Evolutionary conservation across 768 basidiomycete genomes (phyloP).

Genomic region (Leccinum ochraceum): DNA sequence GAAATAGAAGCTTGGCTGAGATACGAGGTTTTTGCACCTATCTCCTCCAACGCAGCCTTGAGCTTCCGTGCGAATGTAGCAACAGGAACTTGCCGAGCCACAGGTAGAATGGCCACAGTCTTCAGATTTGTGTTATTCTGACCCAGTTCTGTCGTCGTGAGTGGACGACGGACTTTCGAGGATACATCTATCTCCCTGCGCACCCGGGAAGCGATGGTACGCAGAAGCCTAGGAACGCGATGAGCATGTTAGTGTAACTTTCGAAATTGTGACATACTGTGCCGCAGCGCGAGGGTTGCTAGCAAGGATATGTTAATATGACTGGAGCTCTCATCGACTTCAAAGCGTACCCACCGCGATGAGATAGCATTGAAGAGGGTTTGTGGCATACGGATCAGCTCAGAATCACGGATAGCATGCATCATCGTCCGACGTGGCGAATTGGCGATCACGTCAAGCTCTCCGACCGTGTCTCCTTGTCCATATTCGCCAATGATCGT

Average conservation of each 20-base stretch:
- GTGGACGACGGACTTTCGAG: conserved; percentile 50
- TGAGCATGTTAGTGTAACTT: conserved; percentile 1
- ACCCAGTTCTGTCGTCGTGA: conserved; percentile 58
- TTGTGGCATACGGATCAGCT: conserved; percentile 94
- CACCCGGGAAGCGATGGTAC: conserved; percentile 92
- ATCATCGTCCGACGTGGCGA: conserved; percentile 85
- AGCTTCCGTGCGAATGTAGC: conserved; percentile 89
- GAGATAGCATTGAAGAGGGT: conserved; percentile 98
- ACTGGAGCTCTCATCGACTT: background rate
- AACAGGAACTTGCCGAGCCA: conserved; percentile 84
- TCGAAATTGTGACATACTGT: conserved; percentile 48
- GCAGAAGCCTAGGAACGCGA: conserved; percentile 54
- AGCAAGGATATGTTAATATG: conserved; percentile 1
- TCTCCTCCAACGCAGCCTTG: conserved; percentile 83
- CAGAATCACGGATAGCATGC: conserved; percentile 97
- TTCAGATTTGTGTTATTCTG: conserved; percentile 87
- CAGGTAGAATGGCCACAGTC: conserved; percentile 91
- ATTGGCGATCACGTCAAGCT: conserved; percentile 95
- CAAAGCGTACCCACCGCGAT: conserved; percentile 52
- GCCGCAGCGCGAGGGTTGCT: conserved; percentile 87
- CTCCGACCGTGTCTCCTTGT: conserved; percentile 95
- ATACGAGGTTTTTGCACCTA: conserved; percentile 91
- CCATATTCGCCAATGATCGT: conserved; percentile 92
- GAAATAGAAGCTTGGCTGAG: conserved; percentile 94
- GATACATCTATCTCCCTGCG: conserved; percentile 76